Percentiles rank a stretch among this genome's conserved stretches.
Evolutionary conservation across 2,329 filamentous ascomycete species (phyloP).

Genomic region (Neonectria hederae): DNA sequence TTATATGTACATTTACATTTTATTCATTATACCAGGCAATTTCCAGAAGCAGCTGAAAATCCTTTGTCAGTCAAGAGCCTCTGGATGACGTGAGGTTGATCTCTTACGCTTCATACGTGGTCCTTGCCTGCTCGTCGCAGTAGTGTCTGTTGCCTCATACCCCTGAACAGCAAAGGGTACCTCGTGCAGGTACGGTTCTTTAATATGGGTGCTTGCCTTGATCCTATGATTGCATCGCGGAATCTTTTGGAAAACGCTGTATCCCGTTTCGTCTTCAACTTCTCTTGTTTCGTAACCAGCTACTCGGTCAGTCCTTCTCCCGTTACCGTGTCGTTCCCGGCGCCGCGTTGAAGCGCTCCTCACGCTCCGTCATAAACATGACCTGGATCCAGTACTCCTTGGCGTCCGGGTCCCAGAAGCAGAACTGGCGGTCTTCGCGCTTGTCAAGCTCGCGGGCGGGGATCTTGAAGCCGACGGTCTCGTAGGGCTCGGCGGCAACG

Average conservation of each 20-base stretch:
- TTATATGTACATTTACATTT: conserved; percentile 18
- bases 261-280: background rate
- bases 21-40: conserved; percentile 11
- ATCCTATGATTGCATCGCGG: background rate
- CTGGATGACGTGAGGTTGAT: conserved; percentile 15
- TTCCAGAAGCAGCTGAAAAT: conserved; percentile 4
- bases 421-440: conserved; percentile 87
- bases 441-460: conserved; percentile 93
- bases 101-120: conserved; percentile 21
- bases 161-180: background rate
- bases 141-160: background rate
- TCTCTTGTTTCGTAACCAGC: background rate
- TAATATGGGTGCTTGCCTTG: background rate
- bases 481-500: conserved; percentile 96
- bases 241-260: background rate
- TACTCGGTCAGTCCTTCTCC: background rate
- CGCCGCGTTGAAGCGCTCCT: conserved; percentile 82
- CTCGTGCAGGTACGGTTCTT: background rate
- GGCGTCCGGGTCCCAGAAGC: conserved; percentile 93
- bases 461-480: conserved; percentile 96
- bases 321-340: conserved; percentile 64
- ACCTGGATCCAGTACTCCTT: conserved; percentile 99
- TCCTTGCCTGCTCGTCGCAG: background rate
- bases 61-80: conserved; percentile 21
- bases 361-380: conserved; percentile 97